Base-by-base conservation (phyloP, 257 asterid genomes). In the Solanum neorickii region DNA sequence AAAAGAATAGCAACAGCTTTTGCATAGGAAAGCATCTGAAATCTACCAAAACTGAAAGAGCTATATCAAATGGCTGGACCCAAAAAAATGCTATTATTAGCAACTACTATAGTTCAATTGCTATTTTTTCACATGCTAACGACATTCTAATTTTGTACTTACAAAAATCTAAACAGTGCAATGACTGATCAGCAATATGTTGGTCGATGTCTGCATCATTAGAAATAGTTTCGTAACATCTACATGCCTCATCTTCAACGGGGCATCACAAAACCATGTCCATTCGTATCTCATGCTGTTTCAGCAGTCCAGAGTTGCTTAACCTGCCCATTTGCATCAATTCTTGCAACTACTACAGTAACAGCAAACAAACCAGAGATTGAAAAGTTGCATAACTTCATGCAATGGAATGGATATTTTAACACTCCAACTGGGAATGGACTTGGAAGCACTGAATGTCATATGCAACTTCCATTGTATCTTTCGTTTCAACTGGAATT, bases 321-420 rank as follows among this genome's bases (percentile, higher is more conserved):
- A 80, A 89, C 90, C 27, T 89, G 90, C 42, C 83, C 92, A 62
- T 85, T 91, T 7, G 15, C 44, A 76, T 90, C 65, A 4, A 0
- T 42, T 42, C 47, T 41, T 93, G 87, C 94, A 95, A 89, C 89
- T 88, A 56, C 5, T 78, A 93, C 97, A 94, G 31, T 93, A 86
- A 93, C 92, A 16, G 62, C 90, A 75, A 90, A 25, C 66, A 92
- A 95, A 29, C 93, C 96, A 25, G 89, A 31, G 47, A 94, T 93
- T 23, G n/a, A 94, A 41, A 92, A 85, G 13, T 93, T 94, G 98
- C 98, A 92, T 42, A 92, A 87, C 86, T 94, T 94, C 95, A 94
- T 92, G 18, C 95, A 94, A 87, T 75, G 90, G 86, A 96, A 95
- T 12, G 92, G 74, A 52, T 89, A 97, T 87, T 86, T 93, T 27